Evolutionary conservation across 2,329 filamentous ascomycete species (phyloP).

Genomic region (Botrytis elliptica): DNA sequence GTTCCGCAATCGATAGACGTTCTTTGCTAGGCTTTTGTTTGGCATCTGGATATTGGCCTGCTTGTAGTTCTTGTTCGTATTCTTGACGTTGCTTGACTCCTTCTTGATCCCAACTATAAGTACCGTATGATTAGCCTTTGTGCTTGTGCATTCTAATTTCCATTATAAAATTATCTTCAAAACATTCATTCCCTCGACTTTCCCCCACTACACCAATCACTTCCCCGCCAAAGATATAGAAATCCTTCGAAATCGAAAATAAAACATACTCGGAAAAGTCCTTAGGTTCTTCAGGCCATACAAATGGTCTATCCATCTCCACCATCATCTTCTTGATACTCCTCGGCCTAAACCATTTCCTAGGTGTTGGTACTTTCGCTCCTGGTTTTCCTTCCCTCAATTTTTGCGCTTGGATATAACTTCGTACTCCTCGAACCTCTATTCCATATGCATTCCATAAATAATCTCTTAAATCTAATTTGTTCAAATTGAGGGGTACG

Average conservation of each 20-base stretch:
- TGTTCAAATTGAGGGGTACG: conserved; percentile 89
- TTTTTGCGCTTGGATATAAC: conserved; percentile 71
- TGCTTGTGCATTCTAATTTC: not conserved
- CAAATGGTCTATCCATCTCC: conserved; percentile 82
- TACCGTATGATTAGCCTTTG: conserved; percentile 16
- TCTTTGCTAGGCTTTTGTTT: conserved; percentile 40
- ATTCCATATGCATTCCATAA: conserved; percentile 83
- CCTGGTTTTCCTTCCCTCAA: conserved; percentile 51
- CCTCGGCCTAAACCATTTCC: conserved; percentile 66
- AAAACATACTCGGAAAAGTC: conserved; percentile 56
- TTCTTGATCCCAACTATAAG: conserved; percentile 59
- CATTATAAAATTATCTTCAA: not conserved
- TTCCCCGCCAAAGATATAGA: not conserved
- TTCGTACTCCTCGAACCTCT: conserved; percentile 69
- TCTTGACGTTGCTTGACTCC: conserved; percentile 24
- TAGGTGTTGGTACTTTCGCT: conserved; percentile 44
- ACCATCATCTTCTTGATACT: conserved; percentile 92
- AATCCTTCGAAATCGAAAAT: conserved; percentile 18
- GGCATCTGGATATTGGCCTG: conserved; percentile 35
- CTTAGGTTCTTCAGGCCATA: conserved; percentile 73
- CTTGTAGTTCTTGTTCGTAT: conserved; percentile 30
- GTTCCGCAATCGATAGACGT: conserved; percentile 50
- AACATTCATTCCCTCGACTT: conserved; percentile 30
- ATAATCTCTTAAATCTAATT: conserved; percentile 95
- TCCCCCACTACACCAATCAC: not conserved